Percentiles rank a stretch among this genome's conserved stretches.
Conservation (phyloP, 2,329 filamentous ascomycete species). For the Epichloe hybrida region DNA sequence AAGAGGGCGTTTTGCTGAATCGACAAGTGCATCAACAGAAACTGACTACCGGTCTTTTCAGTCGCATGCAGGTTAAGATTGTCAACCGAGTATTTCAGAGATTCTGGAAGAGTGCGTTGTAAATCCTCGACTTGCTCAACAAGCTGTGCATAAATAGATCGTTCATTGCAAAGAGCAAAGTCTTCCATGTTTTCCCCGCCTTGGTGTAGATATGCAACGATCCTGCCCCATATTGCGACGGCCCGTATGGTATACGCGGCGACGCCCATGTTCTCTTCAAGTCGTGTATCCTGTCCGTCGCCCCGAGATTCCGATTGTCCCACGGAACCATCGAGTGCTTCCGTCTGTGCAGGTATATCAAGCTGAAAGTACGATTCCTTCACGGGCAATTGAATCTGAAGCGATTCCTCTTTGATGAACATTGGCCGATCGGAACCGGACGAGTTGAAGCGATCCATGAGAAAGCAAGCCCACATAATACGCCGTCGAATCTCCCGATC, state of each 20-base stretch:
- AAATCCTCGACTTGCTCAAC: slow-evolving; percentile 60
- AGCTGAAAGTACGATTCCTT: slow-evolving; percentile 83
- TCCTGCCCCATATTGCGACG: slow-evolving; percentile 78
- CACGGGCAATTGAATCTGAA: slow-evolving; percentile 81
- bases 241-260: slow-evolving; percentile 79
- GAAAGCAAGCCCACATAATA: slow-evolving; percentile 96
- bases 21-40: slow-evolving; percentile 80
- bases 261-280: slow-evolving; percentile 82
- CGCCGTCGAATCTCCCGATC: slow-evolving; percentile 85
- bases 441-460: slow-evolving; percentile 97
- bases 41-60: slow-evolving; percentile 79
- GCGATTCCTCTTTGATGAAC: slow-evolving; percentile 78
- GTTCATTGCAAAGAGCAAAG: slow-evolving; percentile 65
- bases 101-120: slow-evolving; percentile 51
- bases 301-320: slow-evolving; percentile 48
- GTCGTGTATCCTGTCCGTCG: slow-evolving; percentile 49
- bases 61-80: slow-evolving; percentile 77
- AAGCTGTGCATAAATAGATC: slow-evolving; percentile 64
- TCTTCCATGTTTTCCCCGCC: slow-evolving; percentile 76
- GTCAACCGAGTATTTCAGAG: slow-evolving; percentile 61
- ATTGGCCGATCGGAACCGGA: slow-evolving; percentile 86
- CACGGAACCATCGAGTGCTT: slow-evolving; percentile 62
- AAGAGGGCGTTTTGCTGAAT: slow-evolving; percentile 85
- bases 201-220: slow-evolving; percentile 82
- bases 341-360: slow-evolving; percentile 79